These are phyloP conservation scores for Turritis glabra DNA, from an alignment of 345 rosid genomes.

Conservation along the genomic window DNA sequence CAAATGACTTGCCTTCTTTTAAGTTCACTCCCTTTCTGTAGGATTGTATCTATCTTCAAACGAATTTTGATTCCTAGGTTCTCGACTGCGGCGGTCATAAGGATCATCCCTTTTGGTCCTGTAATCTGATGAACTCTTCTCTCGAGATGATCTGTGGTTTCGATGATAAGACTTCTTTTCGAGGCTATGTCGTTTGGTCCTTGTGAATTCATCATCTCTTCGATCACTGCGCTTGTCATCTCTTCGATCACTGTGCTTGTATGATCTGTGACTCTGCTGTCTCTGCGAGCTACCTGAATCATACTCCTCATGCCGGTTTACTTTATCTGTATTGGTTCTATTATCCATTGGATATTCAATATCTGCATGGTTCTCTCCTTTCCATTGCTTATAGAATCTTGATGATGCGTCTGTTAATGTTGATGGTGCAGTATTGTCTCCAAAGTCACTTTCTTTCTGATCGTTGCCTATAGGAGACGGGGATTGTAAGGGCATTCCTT, in stretches of 20 bases:
- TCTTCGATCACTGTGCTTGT: constrained; percentile 26
- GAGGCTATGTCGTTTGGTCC: constrained; percentile 33
- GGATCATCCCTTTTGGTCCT: constrained; percentile 30
- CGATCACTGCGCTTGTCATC: constrained; percentile 31
- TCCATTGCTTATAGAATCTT: constrained; percentile 37
- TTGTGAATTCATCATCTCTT: constrained; percentile 43
- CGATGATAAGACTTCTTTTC: constrained; percentile 43
- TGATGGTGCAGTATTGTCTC: constrained; percentile 37
- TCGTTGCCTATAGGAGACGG: constrained; percentile 27
- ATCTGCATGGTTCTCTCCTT: constrained; percentile 32
- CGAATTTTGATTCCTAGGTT: constrained; percentile 33
- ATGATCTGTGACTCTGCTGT: constrained; percentile 38
- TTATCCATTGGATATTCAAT: constrained; percentile 36
- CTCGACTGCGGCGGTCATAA: constrained; percentile 35
- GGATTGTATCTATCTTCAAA: constrained; percentile 91
- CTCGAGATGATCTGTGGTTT: constrained; percentile 38
- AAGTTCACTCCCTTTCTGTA: constrained; percentile 45
- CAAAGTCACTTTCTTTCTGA: constrained; percentile 39
- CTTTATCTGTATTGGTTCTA: constrained; percentile 28
- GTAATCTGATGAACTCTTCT: constrained; percentile 34
- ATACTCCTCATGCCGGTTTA: constrained; percentile 39
- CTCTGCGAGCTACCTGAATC: constrained; percentile 42
- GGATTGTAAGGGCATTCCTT: constrained; percentile 40
- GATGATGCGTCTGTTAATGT: constrained; percentile 36
- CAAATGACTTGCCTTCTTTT: constrained; percentile 40